A percentile compares a stretch with the other conserved stretches of the same genome.
These are phyloP conservation scores for Pythium utonaiense DNA, from an alignment of 352 stramenopile species.

Conservation along the genomic window DNA sequence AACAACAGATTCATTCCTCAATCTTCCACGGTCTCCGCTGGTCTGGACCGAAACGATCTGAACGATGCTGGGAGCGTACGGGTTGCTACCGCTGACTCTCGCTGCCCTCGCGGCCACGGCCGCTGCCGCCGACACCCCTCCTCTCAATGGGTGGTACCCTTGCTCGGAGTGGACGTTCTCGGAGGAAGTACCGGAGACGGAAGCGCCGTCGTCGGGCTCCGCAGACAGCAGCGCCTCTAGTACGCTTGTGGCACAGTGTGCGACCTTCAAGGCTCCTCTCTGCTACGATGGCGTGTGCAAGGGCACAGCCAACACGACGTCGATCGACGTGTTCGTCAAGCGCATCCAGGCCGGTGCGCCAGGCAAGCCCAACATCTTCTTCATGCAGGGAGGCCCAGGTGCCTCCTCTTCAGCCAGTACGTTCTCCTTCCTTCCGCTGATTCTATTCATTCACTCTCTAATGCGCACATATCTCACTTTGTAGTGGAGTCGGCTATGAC, in stretches of 20 bases:
- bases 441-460: not conserved
- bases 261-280: slow-evolving; percentile 32
- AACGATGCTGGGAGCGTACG: not conserved
- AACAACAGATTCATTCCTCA: not conserved
- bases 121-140: not conserved
- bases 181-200: slow-evolving; percentile 10
- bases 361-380: slow-evolving; percentile 19
- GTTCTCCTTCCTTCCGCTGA: not conserved
- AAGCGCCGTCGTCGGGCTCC: slow-evolving; percentile 1
- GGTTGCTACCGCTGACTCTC: slow-evolving; percentile 1
- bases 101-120: not conserved
- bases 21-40: not conserved
- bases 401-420: slow-evolving; percentile 16
- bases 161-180: slow-evolving; percentile 26
- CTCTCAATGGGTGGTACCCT: slow-evolving; percentile 44
- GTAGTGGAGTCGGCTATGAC: slow-evolving; percentile 29
- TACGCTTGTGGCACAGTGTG: slow-evolving; percentile 35
- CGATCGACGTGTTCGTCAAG: slow-evolving; percentile 49
- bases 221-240: no score
- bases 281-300: slow-evolving; percentile 40
- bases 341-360: slow-evolving; percentile 14
- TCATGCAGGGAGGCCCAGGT: slow-evolving; percentile 18
- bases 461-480: not conserved
- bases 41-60: not conserved
- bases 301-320: slow-evolving; percentile 18